Percentiles rank a stretch among this genome's conserved stretches.
Conservation (phyloP, 305 asterid species). For the Rubia balearica region DNA sequence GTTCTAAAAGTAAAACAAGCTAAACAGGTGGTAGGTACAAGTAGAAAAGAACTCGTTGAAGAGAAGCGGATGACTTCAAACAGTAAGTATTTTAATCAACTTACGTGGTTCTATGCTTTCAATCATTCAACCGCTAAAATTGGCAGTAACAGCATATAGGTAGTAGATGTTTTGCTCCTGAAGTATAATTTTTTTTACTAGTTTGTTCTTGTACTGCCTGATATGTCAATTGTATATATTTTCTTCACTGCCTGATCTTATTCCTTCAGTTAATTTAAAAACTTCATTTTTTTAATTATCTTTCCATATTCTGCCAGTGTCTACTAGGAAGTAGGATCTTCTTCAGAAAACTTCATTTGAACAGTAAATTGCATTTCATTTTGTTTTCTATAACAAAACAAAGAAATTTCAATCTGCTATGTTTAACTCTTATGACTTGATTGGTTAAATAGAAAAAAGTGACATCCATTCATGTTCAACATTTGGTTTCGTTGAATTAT, state of each 20-base stretch:
- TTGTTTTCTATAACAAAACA: too few species aligned
- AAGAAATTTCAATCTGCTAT: too few species aligned
- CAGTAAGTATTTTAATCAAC: conserved; percentile 31
- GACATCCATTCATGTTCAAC: not conserved
- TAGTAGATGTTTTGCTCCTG: not conserved
- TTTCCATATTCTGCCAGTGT: not conserved
- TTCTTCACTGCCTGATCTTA: too few species aligned
- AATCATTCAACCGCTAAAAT: not conserved
- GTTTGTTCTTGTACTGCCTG: not conserved
- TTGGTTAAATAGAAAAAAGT: not conserved
- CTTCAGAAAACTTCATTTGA: not conserved
- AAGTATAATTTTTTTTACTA: not conserved
- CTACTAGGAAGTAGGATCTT: not conserved
- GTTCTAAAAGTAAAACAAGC: conserved; percentile 32
- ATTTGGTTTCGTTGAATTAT: not conserved
- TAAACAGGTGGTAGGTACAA: conserved; percentile 24
- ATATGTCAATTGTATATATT: too few species aligned
- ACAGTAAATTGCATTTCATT: not conserved
- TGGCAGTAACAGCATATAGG: not conserved
- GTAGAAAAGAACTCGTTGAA: conserved; percentile 28
- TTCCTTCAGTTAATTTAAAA: too few species aligned
- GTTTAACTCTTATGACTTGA: not conserved
- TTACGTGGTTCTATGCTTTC: not conserved
- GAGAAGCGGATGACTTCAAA: conserved; percentile 27
- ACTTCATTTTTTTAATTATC: not conserved